Conservation (phyloP, 2,329 filamentous ascomycete genomes). For the Sporothrix humicola region DNA sequence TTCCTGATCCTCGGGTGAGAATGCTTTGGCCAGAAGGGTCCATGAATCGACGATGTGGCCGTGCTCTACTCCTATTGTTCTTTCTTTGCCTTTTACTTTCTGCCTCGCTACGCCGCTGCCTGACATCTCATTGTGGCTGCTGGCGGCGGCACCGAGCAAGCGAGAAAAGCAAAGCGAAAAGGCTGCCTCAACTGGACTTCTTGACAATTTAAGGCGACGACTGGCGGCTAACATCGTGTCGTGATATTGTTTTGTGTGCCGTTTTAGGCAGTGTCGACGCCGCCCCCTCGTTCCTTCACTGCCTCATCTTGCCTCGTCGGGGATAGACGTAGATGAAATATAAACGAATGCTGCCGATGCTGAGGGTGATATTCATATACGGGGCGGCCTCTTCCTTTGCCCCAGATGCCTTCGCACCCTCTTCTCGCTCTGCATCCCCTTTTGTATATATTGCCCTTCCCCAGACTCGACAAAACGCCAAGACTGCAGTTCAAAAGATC, state of each 20-base stretch:
- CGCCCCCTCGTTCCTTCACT: not conserved
- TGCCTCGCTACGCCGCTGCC: constrained; percentile 20
- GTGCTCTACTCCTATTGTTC: not conserved
- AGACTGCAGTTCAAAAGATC: not conserved
- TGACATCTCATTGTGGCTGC: not conserved
- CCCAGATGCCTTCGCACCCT: not conserved
- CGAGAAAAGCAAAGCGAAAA: not conserved
- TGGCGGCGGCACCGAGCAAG: not conserved
- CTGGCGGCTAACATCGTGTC: too few relatives aligned
- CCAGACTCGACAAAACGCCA: not conserved
- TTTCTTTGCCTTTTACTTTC: not conserved
- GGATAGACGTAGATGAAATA: not conserved
- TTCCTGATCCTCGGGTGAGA: constrained; percentile 20
- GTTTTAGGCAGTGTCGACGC: constrained; percentile 6
- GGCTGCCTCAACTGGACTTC: too few relatives aligned
- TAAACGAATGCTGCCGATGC: too few relatives aligned
- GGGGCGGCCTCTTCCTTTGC: constrained; percentile 4
- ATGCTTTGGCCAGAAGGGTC: not conserved
- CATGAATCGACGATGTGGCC: not conserved
- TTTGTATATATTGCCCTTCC: not conserved
- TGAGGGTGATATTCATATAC: not conserved
- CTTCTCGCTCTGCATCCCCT: not conserved
- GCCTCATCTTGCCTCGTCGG: not conserved
- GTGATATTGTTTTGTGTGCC: constrained; percentile 10
- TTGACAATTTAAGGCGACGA: too few relatives aligned